Percentiles rank a stretch among this genome's conserved stretches.
Conservation (phyloP, 176 grass and related monocot genomes). For the Echinochloa phyllopogon region DNA sequence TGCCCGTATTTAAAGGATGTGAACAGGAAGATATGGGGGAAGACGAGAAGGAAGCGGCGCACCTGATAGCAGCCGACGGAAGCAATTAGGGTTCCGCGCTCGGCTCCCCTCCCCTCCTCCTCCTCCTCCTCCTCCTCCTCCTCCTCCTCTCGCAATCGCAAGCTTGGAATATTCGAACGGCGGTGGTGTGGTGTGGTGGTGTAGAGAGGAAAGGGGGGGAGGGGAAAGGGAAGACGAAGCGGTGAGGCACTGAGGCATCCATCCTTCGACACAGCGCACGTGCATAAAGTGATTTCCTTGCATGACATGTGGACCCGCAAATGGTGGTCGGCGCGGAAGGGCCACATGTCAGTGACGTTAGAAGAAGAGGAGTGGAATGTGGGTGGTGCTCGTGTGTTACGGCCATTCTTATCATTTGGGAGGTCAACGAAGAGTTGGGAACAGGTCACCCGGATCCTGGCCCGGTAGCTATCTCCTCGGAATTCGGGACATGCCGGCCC, state of each 20-base stretch:
- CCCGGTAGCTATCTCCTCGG: no score
- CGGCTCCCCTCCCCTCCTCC: neutral
- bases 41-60: neutral
- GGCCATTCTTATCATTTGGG: neutral
- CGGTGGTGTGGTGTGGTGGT: constrained; percentile 6
- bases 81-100: constrained; percentile 10
- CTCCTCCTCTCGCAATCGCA: constrained; percentile 5
- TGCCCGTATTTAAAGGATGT: neutral
- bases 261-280: neutral
- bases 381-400: neutral
- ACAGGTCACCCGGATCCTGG: neutral
- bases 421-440: neutral
- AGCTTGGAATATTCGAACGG: constrained; percentile 46
- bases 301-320: neutral
- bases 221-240: constrained; percentile 40
- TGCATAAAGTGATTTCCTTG: fast-evolving
- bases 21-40: no score
- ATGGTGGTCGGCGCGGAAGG: fast-evolving
- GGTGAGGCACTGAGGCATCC: neutral
- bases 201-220: neutral
- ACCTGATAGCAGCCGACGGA: neutral
- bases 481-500: neutral
- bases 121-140: neutral
- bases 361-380: neutral
- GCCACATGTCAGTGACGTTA: neutral